Percentiles rank a stretch among this genome's conserved stretches.
Conservation (phyloP, 2,329 filamentous ascomycete species). For the Periconia sp. region DNA sequence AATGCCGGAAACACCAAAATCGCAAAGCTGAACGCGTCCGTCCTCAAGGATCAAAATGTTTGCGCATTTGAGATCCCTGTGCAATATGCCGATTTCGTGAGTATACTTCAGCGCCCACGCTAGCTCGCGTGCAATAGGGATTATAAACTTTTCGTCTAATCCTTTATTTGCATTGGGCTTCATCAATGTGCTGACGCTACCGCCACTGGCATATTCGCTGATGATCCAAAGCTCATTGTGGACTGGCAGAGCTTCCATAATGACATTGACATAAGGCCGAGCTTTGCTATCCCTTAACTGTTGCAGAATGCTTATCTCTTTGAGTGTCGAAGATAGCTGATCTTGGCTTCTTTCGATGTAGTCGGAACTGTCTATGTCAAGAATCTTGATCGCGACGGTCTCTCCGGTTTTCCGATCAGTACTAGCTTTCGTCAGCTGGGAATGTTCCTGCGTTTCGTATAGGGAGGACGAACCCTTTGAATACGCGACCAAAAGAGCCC, state of each 20-base stretch:
- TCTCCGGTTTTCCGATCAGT: conserved; percentile 45
- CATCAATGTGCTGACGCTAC: conserved; percentile 72
- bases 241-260: conserved; percentile 76
- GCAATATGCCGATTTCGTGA: conserved; percentile 66
- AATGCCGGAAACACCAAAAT: conserved; percentile 81
- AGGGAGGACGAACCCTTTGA: conserved; percentile 56
- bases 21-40: conserved; percentile 77
- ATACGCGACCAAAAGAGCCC: conserved; percentile 73
- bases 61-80: conserved; percentile 69
- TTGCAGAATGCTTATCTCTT: conserved; percentile 68
- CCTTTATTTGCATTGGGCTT: conserved; percentile 44
- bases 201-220: conserved; percentile 82
- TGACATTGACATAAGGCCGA: conserved; percentile 80
- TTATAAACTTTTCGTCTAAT: conserved; percentile 63
- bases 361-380: conserved; percentile 79
- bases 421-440: conserved; percentile 27
- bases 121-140: conserved; percentile 65
- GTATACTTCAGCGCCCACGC: conserved; percentile 63
- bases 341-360: conserved; percentile 45
- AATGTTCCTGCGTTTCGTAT: neutral
- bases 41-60: conserved; percentile 79
- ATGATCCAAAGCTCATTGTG: conserved; percentile 85
- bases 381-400: conserved; percentile 77
- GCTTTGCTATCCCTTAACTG: conserved; percentile 73
- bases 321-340: conserved; percentile 56